Evolutionary conservation across 306 rosid genomes (phyloP).

Genomic region (Sphenostylis stenocarpa): DNA sequence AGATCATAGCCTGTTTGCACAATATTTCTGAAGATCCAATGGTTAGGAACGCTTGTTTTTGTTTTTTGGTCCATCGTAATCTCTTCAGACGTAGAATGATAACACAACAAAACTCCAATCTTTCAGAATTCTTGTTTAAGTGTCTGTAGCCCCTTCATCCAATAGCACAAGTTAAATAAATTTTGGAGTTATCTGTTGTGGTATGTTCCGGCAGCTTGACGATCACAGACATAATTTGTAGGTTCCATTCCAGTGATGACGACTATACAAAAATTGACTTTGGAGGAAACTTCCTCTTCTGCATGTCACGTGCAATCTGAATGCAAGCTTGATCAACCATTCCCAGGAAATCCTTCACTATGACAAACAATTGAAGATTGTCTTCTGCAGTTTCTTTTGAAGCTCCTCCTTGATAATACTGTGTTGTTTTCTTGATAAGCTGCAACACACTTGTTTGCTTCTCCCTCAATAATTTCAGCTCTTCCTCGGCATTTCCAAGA

Average conservation of each 20-base stretch:
- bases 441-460: conserved; percentile 56
- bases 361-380: conserved; percentile 58
- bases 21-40: background rate
- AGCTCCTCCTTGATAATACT: conserved; percentile 64
- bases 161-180: conserved; percentile 40
- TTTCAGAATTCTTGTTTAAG: background rate
- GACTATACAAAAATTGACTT: conserved; percentile 35
- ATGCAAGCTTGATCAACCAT: conserved; percentile 81
- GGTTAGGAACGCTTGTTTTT: background rate
- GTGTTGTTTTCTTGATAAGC: conserved; percentile 57
- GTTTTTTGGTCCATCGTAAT: background rate
- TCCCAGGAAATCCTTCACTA: conserved; percentile 71
- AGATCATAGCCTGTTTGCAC: background rate
- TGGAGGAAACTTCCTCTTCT: conserved; percentile 43
- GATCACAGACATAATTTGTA: conserved; percentile 35
- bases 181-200: conserved; percentile 9
- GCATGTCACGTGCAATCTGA: conserved; percentile 59
- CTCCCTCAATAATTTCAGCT: conserved; percentile 44
- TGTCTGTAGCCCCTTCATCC: background rate
- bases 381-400: conserved; percentile 53
- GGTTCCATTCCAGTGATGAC: conserved; percentile 15
- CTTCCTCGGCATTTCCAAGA: conserved; percentile 51
- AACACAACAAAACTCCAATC: conserved; percentile 17
- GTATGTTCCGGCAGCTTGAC: conserved; percentile 22
- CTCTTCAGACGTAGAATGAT: background rate